These are phyloP conservation scores for Mycena citricolor DNA, from an alignment of 1,284 basidiomycete genomes.

Conservation along the genomic window DNA sequence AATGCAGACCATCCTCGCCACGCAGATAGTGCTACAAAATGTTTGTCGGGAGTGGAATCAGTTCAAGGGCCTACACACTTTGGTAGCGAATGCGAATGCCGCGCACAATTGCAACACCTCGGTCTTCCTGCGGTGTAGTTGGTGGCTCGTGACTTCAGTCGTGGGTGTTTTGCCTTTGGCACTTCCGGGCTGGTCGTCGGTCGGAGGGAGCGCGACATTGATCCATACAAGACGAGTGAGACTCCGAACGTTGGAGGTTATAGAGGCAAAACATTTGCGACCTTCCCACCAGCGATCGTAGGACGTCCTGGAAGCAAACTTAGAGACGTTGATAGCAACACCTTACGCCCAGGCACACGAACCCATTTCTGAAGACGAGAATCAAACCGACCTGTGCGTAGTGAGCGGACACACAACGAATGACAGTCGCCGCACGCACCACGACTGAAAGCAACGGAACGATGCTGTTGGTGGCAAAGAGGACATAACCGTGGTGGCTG, in stretches of 20 bases:
- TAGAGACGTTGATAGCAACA: slow-evolving; percentile 1
- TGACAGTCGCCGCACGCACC: slow-evolving; percentile 50
- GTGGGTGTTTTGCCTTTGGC: slow-evolving; percentile 51
- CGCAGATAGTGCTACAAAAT: slow-evolving; percentile 54
- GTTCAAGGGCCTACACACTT: slow-evolving; percentile 40
- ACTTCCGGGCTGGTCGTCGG: slow-evolving; percentile 41
- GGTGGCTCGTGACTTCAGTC: slow-evolving; percentile 46
- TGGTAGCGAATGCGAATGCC: slow-evolving; percentile 68
- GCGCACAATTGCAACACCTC: slow-evolving; percentile 69
- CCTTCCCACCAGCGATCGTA: slow-evolving; percentile 86
- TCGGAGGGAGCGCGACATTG: slow-evolving; percentile 66
- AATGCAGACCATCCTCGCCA: slow-evolving; percentile 69
- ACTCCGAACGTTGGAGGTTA: slow-evolving; percentile 59
- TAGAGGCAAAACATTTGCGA: slow-evolving; percentile 73
- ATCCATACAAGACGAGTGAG: slow-evolving; percentile 69
- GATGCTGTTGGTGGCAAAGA: slow-evolving; percentile 70
- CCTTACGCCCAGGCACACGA: slow-evolving; percentile 30
- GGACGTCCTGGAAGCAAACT: slow-evolving; percentile 52
- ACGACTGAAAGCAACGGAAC: slow-evolving; percentile 88
- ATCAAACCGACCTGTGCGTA: slow-evolving; percentile 66
- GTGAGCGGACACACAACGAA: slow-evolving; percentile 4
- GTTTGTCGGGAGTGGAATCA: not conserved
- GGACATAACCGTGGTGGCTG: slow-evolving; percentile 48
- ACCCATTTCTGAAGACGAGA: slow-evolving; percentile 74
- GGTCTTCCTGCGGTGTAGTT: slow-evolving; percentile 71